A percentile compares a stretch with the other conserved stretches of the same genome.
phyloP scores from a whole-genome alignment of 805 yeast species.

The Zygoascus tannicola region DNA sequence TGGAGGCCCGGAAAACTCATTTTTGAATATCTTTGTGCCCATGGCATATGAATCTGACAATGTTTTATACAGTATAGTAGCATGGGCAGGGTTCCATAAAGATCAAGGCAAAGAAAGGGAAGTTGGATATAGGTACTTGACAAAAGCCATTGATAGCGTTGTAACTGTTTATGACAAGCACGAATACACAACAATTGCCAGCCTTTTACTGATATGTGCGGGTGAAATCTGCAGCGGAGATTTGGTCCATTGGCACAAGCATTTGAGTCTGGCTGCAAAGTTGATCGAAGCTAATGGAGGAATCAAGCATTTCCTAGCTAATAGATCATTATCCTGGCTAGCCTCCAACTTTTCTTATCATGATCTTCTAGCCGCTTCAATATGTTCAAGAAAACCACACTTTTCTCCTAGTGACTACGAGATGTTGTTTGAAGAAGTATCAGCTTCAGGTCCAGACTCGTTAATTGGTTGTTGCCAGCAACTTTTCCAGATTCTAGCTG shows the following conservation, averaged over 20 bases:
- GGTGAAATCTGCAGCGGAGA: slow-evolving; percentile 81
- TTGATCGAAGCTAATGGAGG: slow-evolving; percentile 58
- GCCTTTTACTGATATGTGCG: slow-evolving; percentile 59
- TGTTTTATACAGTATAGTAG: slow-evolving; percentile 43
- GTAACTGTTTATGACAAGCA: slow-evolving; percentile 12
- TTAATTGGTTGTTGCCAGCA: slow-evolving; percentile 65
- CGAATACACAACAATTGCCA: slow-evolving; percentile 39
- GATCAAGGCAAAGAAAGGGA: slow-evolving; percentile 24
- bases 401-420: slow-evolving; percentile 56
- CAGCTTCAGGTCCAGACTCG: slow-evolving; percentile 47
- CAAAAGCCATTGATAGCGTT: slow-evolving; percentile 17
- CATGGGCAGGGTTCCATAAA: slow-evolving; percentile 42
- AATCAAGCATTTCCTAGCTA: slow-evolving; percentile 38
- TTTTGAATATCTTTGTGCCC: slow-evolving; percentile 41
- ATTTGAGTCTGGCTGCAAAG: slow-evolving; percentile 56
- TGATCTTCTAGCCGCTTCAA: slow-evolving; percentile 59
- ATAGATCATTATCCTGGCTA: slow-evolving; percentile 58
- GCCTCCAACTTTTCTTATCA: slow-evolving; percentile 74
- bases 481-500: slow-evolving; percentile 57
- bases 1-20: slow-evolving; percentile 42
- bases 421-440: slow-evolving; percentile 32
- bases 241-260: slow-evolving; percentile 62
- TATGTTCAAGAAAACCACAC: slow-evolving; percentile 49
- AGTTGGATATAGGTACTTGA: slow-evolving; percentile 20
- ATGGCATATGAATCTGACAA: slow-evolving; percentile 43